Evolutionary conservation across 441 rosid species (phyloP), one percentile per base, ranked within the genome.

Genomic region (Corymbia citriodora): DNA sequence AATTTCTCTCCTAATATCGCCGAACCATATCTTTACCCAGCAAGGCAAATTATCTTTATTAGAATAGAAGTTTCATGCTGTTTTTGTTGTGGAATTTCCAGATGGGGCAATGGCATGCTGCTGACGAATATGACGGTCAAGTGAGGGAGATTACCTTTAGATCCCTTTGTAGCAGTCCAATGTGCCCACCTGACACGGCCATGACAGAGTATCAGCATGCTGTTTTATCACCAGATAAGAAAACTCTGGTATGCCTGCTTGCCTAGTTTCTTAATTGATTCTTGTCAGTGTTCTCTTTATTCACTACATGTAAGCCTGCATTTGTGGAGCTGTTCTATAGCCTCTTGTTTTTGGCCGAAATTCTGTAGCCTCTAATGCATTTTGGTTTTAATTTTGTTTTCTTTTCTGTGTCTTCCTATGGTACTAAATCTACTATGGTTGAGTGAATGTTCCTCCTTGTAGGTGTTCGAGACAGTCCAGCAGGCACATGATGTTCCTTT

Each of bases 171-270:
- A 95, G 94, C 92, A 98, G 97, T 94, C 99, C 99, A 68, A 97
- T 98, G 99, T 97, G 99, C 93, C 99, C 99, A 55, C 99, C 99
- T 65, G 99, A 98, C 93, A 97, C 98, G 88, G 98, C 97, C 91
- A 96, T 98, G 97, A 96, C 99, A 15, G 99, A 98, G 94, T 97
- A 96, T 93, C 99, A 98, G 94, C 99, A 97, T 90, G 93, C 89
- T 91, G 98, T 95, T 92, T 89, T 96, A 87, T 95, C 99, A 90
- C 90, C 96, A 89, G 99, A 98, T 91, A 97, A 96, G 94, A 95
- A 94, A 94, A 90, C 91, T 31, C 95, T 97, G 93, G 99, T 98
- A 90, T 33, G 92, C 87, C 88, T 68, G 63, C 91, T 49, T 82
- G 57, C 89, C 82, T 61, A 50, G 82, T 89, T 87, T 55, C 87